Conservation (phyloP, 2,329 filamentous ascomycete genomes). For the Pleoardoris graminearum region DNA sequence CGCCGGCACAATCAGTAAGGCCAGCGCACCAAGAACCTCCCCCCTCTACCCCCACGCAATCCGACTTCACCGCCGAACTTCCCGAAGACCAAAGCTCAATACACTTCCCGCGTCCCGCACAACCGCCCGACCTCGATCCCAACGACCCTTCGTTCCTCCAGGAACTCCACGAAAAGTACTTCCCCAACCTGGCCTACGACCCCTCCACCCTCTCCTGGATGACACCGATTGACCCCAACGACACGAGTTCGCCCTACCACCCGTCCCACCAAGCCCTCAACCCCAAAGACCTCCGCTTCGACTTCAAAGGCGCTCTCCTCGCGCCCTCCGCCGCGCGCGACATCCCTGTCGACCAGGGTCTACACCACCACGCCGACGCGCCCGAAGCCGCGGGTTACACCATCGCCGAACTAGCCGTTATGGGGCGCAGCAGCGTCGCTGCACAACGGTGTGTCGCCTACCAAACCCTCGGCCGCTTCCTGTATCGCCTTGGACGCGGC, state of each 20-base stretch:
- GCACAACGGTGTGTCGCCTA: constrained; percentile 90
- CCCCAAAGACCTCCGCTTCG: constrained; percentile 80
- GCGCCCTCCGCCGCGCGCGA: constrained; percentile 73
- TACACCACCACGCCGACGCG: constrained; percentile 92
- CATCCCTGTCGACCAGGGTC: constrained; percentile 75
- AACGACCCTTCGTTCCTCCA: constrained; percentile 79
- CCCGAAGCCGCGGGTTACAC: constrained; percentile 96
- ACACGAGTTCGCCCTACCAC: constrained; percentile 76
- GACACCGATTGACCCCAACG: constrained; percentile 65
- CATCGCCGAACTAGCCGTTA: constrained; percentile 77
- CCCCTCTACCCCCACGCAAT: constrained; percentile 58
- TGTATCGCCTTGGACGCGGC: constrained; percentile 80
- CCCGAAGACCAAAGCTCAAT: constrained; percentile 36
- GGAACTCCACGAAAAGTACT: constrained; percentile 89
- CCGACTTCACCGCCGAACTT: constrained; percentile 53
- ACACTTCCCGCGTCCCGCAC: constrained; percentile 64
- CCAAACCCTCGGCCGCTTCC: constrained; percentile 82
- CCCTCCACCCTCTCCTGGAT: constrained; percentile 90
- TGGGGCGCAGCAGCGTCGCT: constrained; percentile 79
- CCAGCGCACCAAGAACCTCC: constrained; percentile 11
- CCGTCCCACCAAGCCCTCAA: constrained; percentile 73
- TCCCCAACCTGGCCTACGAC: constrained; percentile 82
- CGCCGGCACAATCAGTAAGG: constrained; percentile 7
- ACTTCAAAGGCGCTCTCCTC: constrained; percentile 79
- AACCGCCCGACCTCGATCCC: constrained; percentile 77